Evolutionary conservation across 805 yeast species (phyloP).

Genomic region (Schwanniomyces vanrijiae): DNA sequence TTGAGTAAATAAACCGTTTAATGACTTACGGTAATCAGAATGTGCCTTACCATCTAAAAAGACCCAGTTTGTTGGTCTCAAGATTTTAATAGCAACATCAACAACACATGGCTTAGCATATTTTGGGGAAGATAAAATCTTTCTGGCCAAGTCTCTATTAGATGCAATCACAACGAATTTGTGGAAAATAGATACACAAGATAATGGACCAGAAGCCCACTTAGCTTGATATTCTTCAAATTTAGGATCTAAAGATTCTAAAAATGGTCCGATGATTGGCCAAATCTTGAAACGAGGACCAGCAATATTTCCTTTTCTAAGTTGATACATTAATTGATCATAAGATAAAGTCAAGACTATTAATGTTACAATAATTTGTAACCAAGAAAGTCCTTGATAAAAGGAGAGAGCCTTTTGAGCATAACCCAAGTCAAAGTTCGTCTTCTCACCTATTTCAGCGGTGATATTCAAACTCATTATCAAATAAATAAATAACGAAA

Average conservation of each 20-base stretch:
- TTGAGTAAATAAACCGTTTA: constrained; percentile 86
- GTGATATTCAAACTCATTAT: constrained; percentile 5
- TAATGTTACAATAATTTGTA: constrained; percentile 49
- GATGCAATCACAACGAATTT: constrained; percentile 95
- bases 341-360: constrained; percentile 52
- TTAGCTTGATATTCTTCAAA: constrained; percentile 90
- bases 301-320: constrained; percentile 82
- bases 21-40: constrained; percentile 84
- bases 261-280: constrained; percentile 96
- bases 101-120: constrained; percentile 97
- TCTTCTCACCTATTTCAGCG: constrained; percentile 1
- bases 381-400: constrained; percentile 45
- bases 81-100: constrained; percentile 90
- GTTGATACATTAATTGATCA: constrained; percentile 78
- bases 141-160: constrained; percentile 83
- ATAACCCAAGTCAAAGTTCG: constrained; percentile 2
- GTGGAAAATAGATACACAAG: constrained; percentile 97
- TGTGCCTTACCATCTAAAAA: constrained; percentile 96
- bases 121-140: constrained; percentile 78
- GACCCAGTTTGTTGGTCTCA: constrained; percentile 97
- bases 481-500: neutral
- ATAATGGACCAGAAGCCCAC: constrained; percentile 92
- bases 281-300: constrained; percentile 87
- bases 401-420: constrained; percentile 12
- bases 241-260: constrained; percentile 92